phyloP scores from a whole-genome alignment of 1,284 basidiomycete genomes.

The Golubevia pallescens region DNA sequence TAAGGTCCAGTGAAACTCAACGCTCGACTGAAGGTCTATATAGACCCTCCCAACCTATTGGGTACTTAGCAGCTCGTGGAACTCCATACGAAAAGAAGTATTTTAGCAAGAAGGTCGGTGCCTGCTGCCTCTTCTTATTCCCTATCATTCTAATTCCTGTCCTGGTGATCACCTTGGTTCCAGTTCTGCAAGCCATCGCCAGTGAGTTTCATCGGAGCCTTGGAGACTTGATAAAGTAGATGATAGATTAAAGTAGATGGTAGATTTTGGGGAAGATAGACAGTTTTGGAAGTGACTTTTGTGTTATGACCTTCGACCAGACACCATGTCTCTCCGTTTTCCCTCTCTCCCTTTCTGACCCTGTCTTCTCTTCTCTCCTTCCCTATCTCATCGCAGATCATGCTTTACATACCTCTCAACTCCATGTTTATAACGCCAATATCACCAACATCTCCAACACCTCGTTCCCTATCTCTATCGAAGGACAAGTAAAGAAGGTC shows the following conservation, averaged over 20 bases:
- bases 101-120: slow-evolving; percentile 44
- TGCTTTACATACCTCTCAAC: slow-evolving; percentile 40
- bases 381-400: slow-evolving; percentile 20
- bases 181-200: slow-evolving; percentile 52
- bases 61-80: slow-evolving; percentile 33
- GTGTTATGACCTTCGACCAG: too few relatives aligned
- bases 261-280: too few relatives aligned
- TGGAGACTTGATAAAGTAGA: too few relatives aligned
- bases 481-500: slow-evolving; percentile 48
- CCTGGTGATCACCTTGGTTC: slow-evolving; percentile 45
- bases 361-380: too few relatives aligned
- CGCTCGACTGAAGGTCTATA: too few relatives aligned
- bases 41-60: slow-evolving; percentile 14
- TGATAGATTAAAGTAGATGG: too few relatives aligned
- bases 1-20: too few relatives aligned
- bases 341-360: too few relatives aligned
- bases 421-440: slow-evolving; percentile 56
- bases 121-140: slow-evolving; percentile 45
- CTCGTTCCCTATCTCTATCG: slow-evolving; percentile 50
- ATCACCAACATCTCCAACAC: slow-evolving; percentile 43
- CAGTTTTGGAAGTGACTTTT: too few relatives aligned
- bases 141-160: slow-evolving; percentile 40
- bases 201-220: too few relatives aligned
- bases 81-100: slow-evolving; percentile 60
- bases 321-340: too few relatives aligned